Evolutionary conservation across 768 basidiomycete species (phyloP).

Genomic region (Tulasnella sp.): DNA sequence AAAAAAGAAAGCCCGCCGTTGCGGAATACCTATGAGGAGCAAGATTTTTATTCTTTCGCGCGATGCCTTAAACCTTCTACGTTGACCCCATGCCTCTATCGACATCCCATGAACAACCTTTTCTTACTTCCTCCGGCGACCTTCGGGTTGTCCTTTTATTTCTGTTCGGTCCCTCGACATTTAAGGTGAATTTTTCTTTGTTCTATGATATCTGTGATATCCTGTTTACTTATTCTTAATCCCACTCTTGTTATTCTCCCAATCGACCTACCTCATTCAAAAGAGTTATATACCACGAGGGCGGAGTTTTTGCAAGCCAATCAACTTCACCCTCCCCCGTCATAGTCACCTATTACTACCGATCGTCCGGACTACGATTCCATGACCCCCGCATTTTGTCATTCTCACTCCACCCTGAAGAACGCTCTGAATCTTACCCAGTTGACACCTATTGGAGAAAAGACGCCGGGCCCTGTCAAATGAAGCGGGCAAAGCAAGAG

Average conservation of each 20-base stretch:
- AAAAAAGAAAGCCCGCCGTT: background rate
- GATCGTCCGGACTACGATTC: background rate
- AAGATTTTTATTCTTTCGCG: background rate
- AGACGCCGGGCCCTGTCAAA: background rate
- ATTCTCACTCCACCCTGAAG: background rate
- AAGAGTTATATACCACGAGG: background rate
- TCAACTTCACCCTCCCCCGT: background rate
- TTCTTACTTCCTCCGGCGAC: background rate
- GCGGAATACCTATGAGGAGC: background rate
- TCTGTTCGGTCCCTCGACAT: background rate
- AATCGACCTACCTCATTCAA: background rate
- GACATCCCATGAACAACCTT: background rate
- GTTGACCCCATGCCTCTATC: background rate
- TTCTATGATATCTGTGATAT: background rate
- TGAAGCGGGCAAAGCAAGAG: background rate
- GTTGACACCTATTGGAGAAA: background rate
- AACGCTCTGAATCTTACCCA: background rate
- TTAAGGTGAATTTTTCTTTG: background rate
- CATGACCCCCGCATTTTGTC: background rate
- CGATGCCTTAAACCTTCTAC: background rate
- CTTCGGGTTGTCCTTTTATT: background rate
- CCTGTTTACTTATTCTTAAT: constrained; percentile 1
- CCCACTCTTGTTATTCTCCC: background rate
- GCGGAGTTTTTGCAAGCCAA: constrained; percentile 2
- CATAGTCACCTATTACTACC: background rate